Evolutionary conservation across 2,329 filamentous ascomycete genomes (phyloP).

Genomic region (Calonectria hongkongensis): DNA sequence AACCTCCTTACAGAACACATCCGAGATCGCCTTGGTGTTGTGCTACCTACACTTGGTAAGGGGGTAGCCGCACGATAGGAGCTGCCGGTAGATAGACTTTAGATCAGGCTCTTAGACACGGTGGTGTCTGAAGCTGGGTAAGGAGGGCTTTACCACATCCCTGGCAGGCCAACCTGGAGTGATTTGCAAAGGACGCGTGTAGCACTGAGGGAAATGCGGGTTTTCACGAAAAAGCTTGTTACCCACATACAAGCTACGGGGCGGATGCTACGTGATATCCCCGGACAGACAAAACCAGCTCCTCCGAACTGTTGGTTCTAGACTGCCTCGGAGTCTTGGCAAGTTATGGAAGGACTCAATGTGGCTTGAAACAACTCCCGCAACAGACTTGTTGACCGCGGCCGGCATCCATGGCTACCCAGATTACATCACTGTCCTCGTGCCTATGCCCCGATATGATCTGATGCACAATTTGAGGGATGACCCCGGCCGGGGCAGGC

Average conservation of each 20-base stretch:
- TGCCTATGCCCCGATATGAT: background rate
- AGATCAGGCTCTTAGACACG: background rate
- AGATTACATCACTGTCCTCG: background rate
- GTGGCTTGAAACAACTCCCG: background rate
- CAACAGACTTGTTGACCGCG: background rate
- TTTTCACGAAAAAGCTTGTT: constrained; percentile 5
- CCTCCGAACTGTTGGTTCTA: background rate
- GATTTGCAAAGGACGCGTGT: constrained; percentile 6
- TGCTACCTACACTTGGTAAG: background rate
- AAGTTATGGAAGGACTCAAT: background rate
- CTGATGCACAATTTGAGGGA: background rate
- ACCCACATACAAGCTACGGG: background rate
- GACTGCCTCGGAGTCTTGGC: background rate
- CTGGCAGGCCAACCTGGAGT: background rate
- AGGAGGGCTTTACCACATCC: background rate
- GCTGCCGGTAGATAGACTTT: background rate
- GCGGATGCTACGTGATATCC: constrained; percentile 2
- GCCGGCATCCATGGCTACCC: background rate
- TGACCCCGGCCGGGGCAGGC: background rate
- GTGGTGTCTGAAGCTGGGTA: background rate
- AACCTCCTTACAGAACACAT: background rate
- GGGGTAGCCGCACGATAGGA: background rate
- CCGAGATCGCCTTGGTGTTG: background rate
- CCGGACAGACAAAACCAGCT: background rate
- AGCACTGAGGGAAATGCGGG: background rate